Conservation (phyloP, 345 rosid species). For the Euphorbia tirucalli region DNA sequence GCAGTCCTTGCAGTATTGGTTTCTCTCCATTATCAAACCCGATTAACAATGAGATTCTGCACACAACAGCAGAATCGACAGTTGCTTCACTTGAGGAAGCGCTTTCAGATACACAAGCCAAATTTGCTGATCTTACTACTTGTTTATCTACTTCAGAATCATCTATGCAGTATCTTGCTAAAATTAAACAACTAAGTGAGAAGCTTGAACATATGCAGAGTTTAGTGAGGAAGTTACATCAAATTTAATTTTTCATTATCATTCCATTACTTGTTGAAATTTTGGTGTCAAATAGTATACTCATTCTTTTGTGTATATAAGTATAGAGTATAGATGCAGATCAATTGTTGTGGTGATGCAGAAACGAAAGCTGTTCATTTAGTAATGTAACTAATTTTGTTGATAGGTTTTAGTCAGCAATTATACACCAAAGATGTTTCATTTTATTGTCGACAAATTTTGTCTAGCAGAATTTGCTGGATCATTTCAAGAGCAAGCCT, state of each 20-base stretch:
- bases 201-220: constrained; percentile 66
- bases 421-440: too few relatives aligned
- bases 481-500: too few relatives aligned
- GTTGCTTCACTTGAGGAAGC: constrained; percentile 73
- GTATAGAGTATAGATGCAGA: constrained; percentile 19
- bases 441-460: background rate
- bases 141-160: constrained; percentile 41
- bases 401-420: background rate
- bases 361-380: constrained; percentile 6
- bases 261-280: too few relatives aligned
- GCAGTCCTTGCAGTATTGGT: constrained; percentile 38
- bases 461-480: background rate
- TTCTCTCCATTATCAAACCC: too few relatives aligned
- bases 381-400: constrained; percentile 26
- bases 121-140: constrained; percentile 53
- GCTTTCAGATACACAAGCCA: constrained; percentile 53
- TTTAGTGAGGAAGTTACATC: constrained; percentile 58
- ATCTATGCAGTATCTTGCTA: constrained; percentile 32
- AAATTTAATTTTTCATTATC: constrained; percentile 39
- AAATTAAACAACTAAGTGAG: constrained; percentile 51
- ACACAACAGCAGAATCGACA: constrained; percentile 44
- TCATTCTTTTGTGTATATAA: constrained; percentile 45
- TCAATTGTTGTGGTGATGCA: constrained; percentile 19
- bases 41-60: constrained; percentile 24
- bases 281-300: constrained; percentile 28